Evolutionary conservation across 768 basidiomycete species (phyloP).

Genomic region (Gymnopilus dilepis): DNA sequence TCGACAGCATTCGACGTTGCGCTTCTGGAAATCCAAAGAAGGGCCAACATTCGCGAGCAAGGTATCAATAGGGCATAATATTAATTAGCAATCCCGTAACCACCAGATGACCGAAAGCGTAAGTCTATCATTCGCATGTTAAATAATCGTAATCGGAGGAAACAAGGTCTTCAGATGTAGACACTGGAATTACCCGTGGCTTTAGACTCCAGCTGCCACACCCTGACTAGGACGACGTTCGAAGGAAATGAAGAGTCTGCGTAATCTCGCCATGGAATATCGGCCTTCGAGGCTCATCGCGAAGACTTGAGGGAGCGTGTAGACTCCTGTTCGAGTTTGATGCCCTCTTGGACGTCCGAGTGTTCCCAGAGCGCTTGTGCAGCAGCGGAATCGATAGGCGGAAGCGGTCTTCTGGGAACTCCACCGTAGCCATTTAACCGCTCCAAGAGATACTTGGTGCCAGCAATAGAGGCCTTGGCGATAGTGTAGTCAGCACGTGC

Average conservation of each 20-base stretch:
- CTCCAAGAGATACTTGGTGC: constrained; percentile 82
- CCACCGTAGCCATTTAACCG: constrained; percentile 85
- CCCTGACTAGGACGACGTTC: not conserved
- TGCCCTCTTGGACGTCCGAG: constrained; percentile 69
- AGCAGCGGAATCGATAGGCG: constrained; percentile 59
- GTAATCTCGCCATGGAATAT: constrained; percentile 2
- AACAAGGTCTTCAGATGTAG: not conserved
- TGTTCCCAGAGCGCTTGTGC: constrained; percentile 75
- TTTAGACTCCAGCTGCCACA: not conserved
- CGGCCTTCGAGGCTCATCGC: not conserved
- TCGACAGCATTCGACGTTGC: too few species aligned
- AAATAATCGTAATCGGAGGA: not conserved
- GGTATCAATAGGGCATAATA: not conserved
- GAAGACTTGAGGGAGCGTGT: not conserved
- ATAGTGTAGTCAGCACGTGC: constrained; percentile 84
- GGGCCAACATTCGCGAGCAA: not conserved
- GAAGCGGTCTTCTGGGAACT: constrained; percentile 75
- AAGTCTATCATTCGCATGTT: not conserved
- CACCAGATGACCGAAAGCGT: not conserved
- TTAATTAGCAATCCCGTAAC: not conserved
- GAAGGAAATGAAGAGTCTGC: not conserved
- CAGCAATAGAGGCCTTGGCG: constrained; percentile 74
- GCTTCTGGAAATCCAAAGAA: too few species aligned
- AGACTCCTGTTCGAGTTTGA: constrained; percentile 60
- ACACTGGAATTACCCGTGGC: not conserved